These are phyloP conservation scores for Prinsepia uniflora DNA, from an alignment of 306 rosid genomes.

Conservation along the genomic window DNA sequence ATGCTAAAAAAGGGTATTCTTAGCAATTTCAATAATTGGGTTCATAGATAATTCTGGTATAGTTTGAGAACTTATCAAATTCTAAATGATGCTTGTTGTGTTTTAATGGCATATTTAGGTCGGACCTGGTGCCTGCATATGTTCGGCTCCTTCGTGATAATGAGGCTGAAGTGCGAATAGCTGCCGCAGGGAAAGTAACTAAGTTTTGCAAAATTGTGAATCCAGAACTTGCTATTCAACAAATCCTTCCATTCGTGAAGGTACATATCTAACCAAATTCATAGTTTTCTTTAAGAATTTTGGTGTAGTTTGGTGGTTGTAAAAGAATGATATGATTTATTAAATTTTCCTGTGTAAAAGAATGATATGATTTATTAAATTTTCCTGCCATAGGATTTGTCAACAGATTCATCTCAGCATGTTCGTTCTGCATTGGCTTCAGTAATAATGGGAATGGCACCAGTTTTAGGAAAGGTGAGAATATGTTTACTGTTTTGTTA, in stretches of 20 bases:
- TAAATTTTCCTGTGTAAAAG: slow-evolving; percentile 6
- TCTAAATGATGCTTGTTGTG: slow-evolving; percentile 4
- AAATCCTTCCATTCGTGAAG: slow-evolving; percentile 96
- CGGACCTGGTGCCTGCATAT: slow-evolving; percentile 92
- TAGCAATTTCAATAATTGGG: too few relatives aligned
- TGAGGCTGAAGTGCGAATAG: slow-evolving; percentile 99
- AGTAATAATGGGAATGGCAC: slow-evolving; percentile 99
- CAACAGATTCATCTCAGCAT: slow-evolving; percentile 97
- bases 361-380: background rate
- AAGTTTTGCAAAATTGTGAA: slow-evolving; percentile 86
- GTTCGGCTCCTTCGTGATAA: slow-evolving; percentile 95
- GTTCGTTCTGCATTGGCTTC: slow-evolving; percentile 99
- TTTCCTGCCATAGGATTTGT: slow-evolving; percentile 59
- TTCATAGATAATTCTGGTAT: too few relatives aligned
- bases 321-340: background rate
- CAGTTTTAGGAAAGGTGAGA: slow-evolving; percentile 86
- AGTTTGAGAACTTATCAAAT: background rate
- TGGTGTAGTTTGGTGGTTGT: slow-evolving; percentile 7
- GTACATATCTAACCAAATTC: slow-evolving; percentile 35
- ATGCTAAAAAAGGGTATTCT: too few relatives aligned
- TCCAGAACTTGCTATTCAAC: slow-evolving; percentile 87
- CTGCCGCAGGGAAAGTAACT: slow-evolving; percentile 98
- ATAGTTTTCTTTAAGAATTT: background rate
- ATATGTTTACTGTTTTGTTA: background rate
- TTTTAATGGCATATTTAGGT: slow-evolving; percentile 29